These are phyloP conservation scores for Fragaria vesca DNA, from an alignment of 306 rosid species.

Conservation along the genomic window DNA sequence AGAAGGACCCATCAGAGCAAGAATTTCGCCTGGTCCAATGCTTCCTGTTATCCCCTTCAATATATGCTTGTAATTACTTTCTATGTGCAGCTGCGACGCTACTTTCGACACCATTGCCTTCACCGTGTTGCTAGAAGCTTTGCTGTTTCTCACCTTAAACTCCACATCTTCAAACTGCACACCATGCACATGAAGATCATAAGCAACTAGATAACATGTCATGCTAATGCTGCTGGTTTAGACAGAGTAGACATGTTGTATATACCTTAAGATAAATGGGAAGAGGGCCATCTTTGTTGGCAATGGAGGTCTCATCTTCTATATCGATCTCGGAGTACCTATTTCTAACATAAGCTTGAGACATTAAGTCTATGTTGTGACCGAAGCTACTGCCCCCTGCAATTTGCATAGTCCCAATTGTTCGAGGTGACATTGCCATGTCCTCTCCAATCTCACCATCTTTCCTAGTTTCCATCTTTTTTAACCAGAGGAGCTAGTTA, in stretches of 20 bases:
- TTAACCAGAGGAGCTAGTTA: not conserved
- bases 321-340: slow-evolving; percentile 70
- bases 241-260: not conserved
- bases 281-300: slow-evolving; percentile 57
- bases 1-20: slow-evolving; percentile 97
- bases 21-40: slow-evolving; percentile 92
- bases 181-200: slow-evolving; percentile 2
- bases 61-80: slow-evolving; percentile 64
- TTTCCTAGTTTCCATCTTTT: slow-evolving; percentile 57
- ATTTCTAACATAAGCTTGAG: slow-evolving; percentile 51
- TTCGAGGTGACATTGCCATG: slow-evolving; percentile 53
- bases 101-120: slow-evolving; percentile 54
- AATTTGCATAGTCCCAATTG: slow-evolving; percentile 49
- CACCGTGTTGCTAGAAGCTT: slow-evolving; percentile 42
- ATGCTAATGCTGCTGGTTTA: not conserved
- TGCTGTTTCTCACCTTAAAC: slow-evolving; percentile 59
- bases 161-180: slow-evolving; percentile 95
- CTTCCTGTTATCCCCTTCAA: slow-evolving; percentile 89
- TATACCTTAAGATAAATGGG: slow-evolving; percentile 73
- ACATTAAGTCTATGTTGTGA: slow-evolving; percentile 61
- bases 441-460: slow-evolving; percentile 60
- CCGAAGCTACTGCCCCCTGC: slow-evolving; percentile 62
- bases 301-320: slow-evolving; percentile 32
- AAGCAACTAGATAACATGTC: not conserved
- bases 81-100: slow-evolving; percentile 42